Conservation (phyloP, 2,329 filamentous ascomycete species). For the Aureobasidium leucospermi region DNA sequence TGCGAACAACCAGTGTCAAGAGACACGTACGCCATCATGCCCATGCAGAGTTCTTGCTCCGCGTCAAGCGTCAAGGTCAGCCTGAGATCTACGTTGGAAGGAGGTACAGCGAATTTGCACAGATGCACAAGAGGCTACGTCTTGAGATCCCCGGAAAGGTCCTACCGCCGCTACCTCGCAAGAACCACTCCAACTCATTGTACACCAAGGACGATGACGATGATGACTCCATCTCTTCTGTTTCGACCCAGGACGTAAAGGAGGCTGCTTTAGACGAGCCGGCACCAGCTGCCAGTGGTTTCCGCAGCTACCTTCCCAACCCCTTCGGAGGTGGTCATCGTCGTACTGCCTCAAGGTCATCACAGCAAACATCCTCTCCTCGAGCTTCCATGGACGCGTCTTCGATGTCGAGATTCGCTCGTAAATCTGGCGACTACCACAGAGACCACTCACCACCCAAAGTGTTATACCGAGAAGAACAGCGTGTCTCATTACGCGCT, state of each 20-base stretch:
- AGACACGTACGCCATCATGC: constrained; percentile 83
- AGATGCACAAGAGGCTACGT: constrained; percentile 69
- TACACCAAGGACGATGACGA: constrained; percentile 49
- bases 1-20: constrained; percentile 72
- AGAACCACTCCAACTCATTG: constrained; percentile 76
- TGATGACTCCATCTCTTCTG: constrained; percentile 74
- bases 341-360: constrained; percentile 17
- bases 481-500: constrained; percentile 83
- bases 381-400: constrained; percentile 26
- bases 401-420: constrained; percentile 19
- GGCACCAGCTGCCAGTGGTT: constrained; percentile 24
- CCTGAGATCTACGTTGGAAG: constrained; percentile 73
- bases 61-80: constrained; percentile 71
- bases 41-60: constrained; percentile 90
- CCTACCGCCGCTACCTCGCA: constrained; percentile 76
- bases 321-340: constrained; percentile 16
- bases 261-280: constrained; percentile 6
- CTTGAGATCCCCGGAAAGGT: constrained; percentile 87
- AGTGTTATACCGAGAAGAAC: constrained; percentile 75
- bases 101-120: constrained; percentile 80
- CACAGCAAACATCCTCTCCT: constrained; percentile 20
- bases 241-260: constrained; percentile 55
- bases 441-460: constrained; percentile 20
- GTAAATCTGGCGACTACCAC: constrained; percentile 18
- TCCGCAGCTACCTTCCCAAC: constrained; percentile 36